A percentile compares a stretch with the other conserved stretches of the same genome.
Evolutionary conservation across 169 alveolate species (phyloP).

Genomic region (Cryptosporidium sp.): DNA sequence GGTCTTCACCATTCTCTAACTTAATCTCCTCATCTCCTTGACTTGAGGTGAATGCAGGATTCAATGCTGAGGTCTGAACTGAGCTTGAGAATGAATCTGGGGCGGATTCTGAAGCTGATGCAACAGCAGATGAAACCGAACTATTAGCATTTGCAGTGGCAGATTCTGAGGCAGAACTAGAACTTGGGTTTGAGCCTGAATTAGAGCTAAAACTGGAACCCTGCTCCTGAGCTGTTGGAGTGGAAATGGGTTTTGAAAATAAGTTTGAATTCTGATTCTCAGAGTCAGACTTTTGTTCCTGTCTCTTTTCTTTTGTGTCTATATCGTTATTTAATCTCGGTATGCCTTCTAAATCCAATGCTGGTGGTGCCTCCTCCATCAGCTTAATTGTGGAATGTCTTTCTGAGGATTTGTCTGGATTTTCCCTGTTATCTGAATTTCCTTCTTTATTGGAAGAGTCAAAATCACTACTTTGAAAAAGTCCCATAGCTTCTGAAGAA

Average conservation of each 20-base stretch:
- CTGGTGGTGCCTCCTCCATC: slow-evolving; percentile 33
- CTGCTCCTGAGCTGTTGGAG: slow-evolving; percentile 52
- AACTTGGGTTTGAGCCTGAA: background rate
- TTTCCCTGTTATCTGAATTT: slow-evolving; percentile 12
- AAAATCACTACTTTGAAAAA: slow-evolving; percentile 77
- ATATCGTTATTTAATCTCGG: slow-evolving; percentile 30
- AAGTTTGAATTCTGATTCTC: slow-evolving; percentile 23
- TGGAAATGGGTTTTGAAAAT: slow-evolving; percentile 66
- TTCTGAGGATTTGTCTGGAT: background rate
- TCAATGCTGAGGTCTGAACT: background rate
- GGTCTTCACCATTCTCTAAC: background rate
- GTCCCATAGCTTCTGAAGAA: slow-evolving; percentile 49
- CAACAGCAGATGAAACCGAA: background rate
- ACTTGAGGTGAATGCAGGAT: background rate
- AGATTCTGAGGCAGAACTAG: background rate
- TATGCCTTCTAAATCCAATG: slow-evolving; percentile 70
- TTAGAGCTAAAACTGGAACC: background rate
- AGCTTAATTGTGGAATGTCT: slow-evolving; percentile 5
- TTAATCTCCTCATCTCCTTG: background rate
- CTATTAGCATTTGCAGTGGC: too few relatives aligned
- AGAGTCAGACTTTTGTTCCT: slow-evolving; percentile 30
- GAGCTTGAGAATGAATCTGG: background rate
- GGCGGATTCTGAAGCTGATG: background rate
- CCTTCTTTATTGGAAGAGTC: slow-evolving; percentile 28
- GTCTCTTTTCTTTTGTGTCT: slow-evolving; percentile 7